These are phyloP conservation scores for Xenoacremonium recifei DNA, from an alignment of 2,329 filamentous ascomycete species.

Conservation along the genomic window DNA sequence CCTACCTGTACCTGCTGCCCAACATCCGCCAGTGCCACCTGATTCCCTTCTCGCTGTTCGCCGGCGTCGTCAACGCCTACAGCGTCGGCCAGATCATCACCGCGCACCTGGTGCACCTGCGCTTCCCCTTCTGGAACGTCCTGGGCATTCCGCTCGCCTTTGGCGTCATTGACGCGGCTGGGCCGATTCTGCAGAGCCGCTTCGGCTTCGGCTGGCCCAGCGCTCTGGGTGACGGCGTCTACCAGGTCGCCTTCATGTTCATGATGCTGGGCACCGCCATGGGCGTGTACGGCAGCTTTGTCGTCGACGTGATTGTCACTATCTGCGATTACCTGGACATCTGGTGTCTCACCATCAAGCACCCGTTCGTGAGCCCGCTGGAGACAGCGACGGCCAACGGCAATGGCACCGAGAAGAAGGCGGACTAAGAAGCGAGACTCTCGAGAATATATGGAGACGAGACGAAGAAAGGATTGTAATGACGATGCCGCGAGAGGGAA, in stretches of 20 bases:
- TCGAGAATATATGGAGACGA: background rate
- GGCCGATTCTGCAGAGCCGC: slow-evolving; percentile 61
- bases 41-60: slow-evolving; percentile 86
- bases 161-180: slow-evolving; percentile 78
- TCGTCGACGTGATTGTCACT: slow-evolving; percentile 93
- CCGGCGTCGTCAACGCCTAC: slow-evolving; percentile 89
- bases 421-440: slow-evolving; percentile 15
- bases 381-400: slow-evolving; percentile 34
- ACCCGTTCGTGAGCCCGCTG: slow-evolving; percentile 56
- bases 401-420: slow-evolving; percentile 41
- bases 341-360: slow-evolving; percentile 97
- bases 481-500: too few relatives aligned
- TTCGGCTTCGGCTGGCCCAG: slow-evolving; percentile 73
- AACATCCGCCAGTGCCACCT: slow-evolving; percentile 78
- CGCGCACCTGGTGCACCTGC: slow-evolving; percentile 82
- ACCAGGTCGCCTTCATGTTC: slow-evolving; percentile 91
- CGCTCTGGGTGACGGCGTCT: slow-evolving; percentile 71
- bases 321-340: slow-evolving; percentile 99
- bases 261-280: slow-evolving; percentile 79
- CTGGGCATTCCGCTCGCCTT: slow-evolving; percentile 74
- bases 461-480: background rate
- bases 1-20: slow-evolving; percentile 84
- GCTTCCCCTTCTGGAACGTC: slow-evolving; percentile 90
- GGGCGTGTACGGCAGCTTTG: slow-evolving; percentile 96
- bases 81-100: slow-evolving; percentile 95